A percentile compares a stretch with the other conserved stretches of the same genome.
These are phyloP conservation scores for Rhodotorula sp. DNA, from an alignment of 1,284 basidiomycete genomes.

Conservation along the genomic window DNA sequence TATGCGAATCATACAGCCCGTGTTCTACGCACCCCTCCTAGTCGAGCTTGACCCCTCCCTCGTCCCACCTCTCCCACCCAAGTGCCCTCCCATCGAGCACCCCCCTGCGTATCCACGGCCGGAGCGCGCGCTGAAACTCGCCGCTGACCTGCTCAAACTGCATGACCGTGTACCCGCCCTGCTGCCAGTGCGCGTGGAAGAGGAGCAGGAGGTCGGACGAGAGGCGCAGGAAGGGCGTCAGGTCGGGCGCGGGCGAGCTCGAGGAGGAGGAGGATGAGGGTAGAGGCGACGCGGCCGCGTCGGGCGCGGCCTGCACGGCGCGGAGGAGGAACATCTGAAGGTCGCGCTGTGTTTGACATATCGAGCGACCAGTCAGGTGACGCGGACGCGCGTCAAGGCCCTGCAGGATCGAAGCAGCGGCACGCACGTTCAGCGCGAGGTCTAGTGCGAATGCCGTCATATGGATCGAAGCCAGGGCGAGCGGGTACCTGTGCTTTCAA, in stretches of 20 bases:
- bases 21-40: slow-evolving; percentile 1
- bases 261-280: background rate
- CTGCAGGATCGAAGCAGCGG: no score
- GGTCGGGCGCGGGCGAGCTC: background rate
- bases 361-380: no score
- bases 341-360: slow-evolving; percentile 23
- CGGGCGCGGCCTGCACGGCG: slow-evolving; percentile 3
- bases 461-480: slow-evolving; percentile 38
- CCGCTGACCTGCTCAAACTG: slow-evolving; percentile 33
- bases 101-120: slow-evolving; percentile 38
- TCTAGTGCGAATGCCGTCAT: slow-evolving; percentile 38
- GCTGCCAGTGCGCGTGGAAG: slow-evolving; percentile 39
- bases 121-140: slow-evolving; percentile 25
- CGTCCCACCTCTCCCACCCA: slow-evolving; percentile 33
- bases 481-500: slow-evolving; percentile 32
- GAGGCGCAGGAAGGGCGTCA: slow-evolving; percentile 24
- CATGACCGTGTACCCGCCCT: slow-evolving; percentile 31
- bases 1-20: no score
- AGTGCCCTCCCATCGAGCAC: slow-evolving; percentile 36
- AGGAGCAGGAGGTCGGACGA: slow-evolving; percentile 29
- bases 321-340: slow-evolving; percentile 40
- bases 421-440: slow-evolving; percentile 13
- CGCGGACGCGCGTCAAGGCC: no score
- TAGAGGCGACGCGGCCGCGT: no score
- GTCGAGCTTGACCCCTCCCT: slow-evolving; percentile 26